Base-by-base conservation (phyloP, 225 moss, liverwort and hornwort species). In the Pleurozium schreberi region DNA sequence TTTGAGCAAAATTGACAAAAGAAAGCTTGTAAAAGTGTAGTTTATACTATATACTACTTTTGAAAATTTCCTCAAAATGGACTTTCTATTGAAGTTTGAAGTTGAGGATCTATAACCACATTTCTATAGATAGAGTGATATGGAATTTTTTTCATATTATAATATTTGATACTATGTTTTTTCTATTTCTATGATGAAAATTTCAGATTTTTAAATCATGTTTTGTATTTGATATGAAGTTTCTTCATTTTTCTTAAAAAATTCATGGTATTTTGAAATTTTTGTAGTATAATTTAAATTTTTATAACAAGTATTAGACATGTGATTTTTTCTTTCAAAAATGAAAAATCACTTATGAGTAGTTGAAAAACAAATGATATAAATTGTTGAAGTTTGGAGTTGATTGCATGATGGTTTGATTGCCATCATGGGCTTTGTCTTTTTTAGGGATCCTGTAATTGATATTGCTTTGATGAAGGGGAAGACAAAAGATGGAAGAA, bases 401-500 rank as follows among this genome's bases (percentile, higher is more conserved):
- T 55, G 16, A 38, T 10, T 25, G 16, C 4, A 55, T 22, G 1
- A 2, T n/a, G n/a, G n/a, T n/a, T n/a, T n/a, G n/a, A n/a, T n/a
- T n/a, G n/a, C n/a, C n/a, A n/a, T 25, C 4, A 23, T 38, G 3
- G 4, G 6, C 16, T 76, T 53, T 0, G 0, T 55, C 1, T 10
- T 55, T n/a, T 38, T 23, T 4, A 55, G 8, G 9, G 0, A 6
- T 38, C 2, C 23, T 52, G 2, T 38, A 1, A 40, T 27, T 28
- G 12, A 18, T 58, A 58, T 80, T 28, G 40, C 58, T 40, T n/a
- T 79, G 11, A n/a, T n/a, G 11, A 18, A 79, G 3, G 5, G 2
- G 19, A 18, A 6, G 28, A 26, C 0, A 2, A 0, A 6, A 26
- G 2, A 18, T 0, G 8, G 3, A 58, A n/a, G 5, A 38, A 55